Percentiles rank a stretch among this genome's conserved stretches.
phyloP scores from a whole-genome alignment of 495 filamentous ascomycete species.

The Daldinia loculata region DNA sequence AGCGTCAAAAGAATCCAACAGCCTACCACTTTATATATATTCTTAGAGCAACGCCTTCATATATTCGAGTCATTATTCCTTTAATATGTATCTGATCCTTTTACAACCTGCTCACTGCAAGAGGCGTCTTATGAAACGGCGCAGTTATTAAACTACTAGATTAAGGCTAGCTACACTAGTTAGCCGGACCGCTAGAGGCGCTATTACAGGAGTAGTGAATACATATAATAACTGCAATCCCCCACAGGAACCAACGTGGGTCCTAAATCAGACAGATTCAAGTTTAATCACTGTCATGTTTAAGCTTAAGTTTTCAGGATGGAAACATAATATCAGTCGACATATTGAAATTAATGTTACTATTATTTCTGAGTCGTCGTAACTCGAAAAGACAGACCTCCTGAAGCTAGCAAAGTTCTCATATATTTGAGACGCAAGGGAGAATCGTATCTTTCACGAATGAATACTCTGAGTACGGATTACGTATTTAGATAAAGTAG shows the following conservation, averaged over 20 bases:
- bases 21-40: no score
- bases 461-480: neutral
- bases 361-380: neutral
- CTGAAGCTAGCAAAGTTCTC: neutral
- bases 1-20: no score
- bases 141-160: slow-evolving; percentile 4
- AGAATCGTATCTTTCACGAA: neutral
- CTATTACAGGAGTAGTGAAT: neutral
- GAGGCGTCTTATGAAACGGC: slow-evolving; percentile 6
- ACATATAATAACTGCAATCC: neutral
- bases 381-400: neutral
- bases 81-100: neutral
- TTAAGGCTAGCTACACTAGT: neutral
- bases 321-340: neutral
- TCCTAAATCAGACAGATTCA: slow-evolving; percentile 1
- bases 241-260: neutral
- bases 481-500: neutral
- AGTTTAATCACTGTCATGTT: slow-evolving; percentile 21
- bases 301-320: slow-evolving; percentile 11
- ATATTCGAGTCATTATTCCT: no score
- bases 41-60: no score
- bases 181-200: neutral
- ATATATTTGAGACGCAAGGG: neutral
- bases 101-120: neutral
- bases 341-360: no score